Conservation (phyloP, 257 asterid genomes). For the Eucommia ulmoides region DNA sequence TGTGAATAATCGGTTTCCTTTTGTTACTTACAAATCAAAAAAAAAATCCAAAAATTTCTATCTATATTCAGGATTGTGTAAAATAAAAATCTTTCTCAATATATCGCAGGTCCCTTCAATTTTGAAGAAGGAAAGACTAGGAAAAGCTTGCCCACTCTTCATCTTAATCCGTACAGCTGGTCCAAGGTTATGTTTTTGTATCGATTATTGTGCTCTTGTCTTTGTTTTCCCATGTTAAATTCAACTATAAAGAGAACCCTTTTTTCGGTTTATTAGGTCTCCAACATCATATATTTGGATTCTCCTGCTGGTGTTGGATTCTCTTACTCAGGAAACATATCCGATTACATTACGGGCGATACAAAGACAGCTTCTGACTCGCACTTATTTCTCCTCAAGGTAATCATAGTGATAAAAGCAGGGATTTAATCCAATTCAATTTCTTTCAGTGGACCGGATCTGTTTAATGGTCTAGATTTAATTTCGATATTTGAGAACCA, state of each 20-base stretch:
- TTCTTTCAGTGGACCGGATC: no score
- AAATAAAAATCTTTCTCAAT: not conserved
- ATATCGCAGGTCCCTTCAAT: slow-evolving; percentile 79
- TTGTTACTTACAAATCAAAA: no score
- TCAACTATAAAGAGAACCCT: not conserved
- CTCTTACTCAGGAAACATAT: slow-evolving; percentile 52
- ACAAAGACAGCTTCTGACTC: slow-evolving; percentile 70
- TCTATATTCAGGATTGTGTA: not conserved
- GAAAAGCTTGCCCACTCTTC: slow-evolving; percentile 59
- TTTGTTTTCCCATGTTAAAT: no score
- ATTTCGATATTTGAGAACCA: no score
- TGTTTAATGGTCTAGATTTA: no score
- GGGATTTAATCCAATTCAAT: not conserved
- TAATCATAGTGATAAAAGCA: slow-evolving; percentile 7
- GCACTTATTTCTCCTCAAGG: slow-evolving; percentile 83
- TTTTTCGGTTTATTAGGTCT: slow-evolving; percentile 38
- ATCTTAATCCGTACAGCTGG: slow-evolving; percentile 89
- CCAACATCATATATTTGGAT: slow-evolving; percentile 67
- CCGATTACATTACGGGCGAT: slow-evolving; percentile 78
- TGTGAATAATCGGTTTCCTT: no score
- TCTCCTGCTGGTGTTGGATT: slow-evolving; percentile 95
- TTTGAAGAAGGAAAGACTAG: slow-evolving; percentile 47
- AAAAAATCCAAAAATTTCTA: not conserved
- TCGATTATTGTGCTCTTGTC: slow-evolving; percentile 3
- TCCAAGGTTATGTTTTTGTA: slow-evolving; percentile 53